Evolutionary conservation across 768 basidiomycete genomes (phyloP).

Genomic region (Suillus cothurnatus): DNA sequence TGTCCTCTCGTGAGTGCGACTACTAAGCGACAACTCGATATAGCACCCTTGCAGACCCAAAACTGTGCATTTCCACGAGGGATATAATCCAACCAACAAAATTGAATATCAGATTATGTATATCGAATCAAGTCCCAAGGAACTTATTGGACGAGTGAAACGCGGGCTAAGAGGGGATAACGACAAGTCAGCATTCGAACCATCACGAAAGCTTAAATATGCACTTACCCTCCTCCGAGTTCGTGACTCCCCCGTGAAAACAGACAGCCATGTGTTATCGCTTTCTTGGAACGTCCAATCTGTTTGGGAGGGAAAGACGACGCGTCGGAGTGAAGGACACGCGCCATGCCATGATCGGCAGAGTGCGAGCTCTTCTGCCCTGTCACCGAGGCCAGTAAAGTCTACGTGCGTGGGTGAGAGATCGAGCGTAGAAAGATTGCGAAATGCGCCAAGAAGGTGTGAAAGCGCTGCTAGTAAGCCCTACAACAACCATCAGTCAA

Average conservation of each 20-base stretch:
- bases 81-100: no score
- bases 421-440: constrained; percentile 53
- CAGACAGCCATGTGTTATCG: constrained; percentile 34
- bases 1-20: no score
- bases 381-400: constrained; percentile 38
- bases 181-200: background rate
- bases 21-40: no score
- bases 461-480: constrained; percentile 60
- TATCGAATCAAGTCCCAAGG: background rate
- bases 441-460: constrained; percentile 55
- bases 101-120: no score
- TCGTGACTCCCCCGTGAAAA: constrained; percentile 2
- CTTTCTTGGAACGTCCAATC: constrained; percentile 48
- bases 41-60: no score
- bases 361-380: constrained; percentile 50
- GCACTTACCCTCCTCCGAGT: constrained; percentile 6
- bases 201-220: background rate
- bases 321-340: constrained; percentile 53
- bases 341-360: constrained; percentile 57
- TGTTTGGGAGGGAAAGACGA: constrained; percentile 58
- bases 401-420: constrained; percentile 61
- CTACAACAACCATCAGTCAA: constrained; percentile 33
- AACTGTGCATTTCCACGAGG: no score
- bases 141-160: constrained; percentile 14
- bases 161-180: background rate